Evolutionary conservation across 2,329 filamentous ascomycete species (phyloP), one percentile per base, ranked within the genome.

Genomic region (Verticillium nonalfalfae): DNA sequence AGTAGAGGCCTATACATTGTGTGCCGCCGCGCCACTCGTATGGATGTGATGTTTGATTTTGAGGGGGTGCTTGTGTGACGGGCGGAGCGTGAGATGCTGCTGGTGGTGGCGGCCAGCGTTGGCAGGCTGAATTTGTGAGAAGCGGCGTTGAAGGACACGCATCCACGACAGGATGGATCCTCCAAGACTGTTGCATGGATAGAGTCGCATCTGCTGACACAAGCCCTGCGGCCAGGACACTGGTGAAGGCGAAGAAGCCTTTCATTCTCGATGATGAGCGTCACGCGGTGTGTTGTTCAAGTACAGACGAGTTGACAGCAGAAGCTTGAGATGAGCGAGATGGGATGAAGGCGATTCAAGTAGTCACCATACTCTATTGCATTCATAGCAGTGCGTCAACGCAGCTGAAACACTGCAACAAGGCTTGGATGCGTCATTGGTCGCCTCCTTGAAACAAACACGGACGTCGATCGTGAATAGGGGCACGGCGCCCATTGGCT

Each of bases 1-100:
- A 79, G 66, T 63, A 64, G 14, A 13, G 33, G 11, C 58, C 64
- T 1, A 56, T 58, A 34, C 64, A 65, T 4, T 58, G 58, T 14
- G 62, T 61, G 5, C 63, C 63, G 1, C 64, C 64, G 2, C 59
- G 60, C 64, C 64, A 65, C 18, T 56, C 59, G 3, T n/a, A 2
- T n/a, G 54, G 33, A 26, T 34, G 11, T 15, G 5, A 31, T n/a
- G 26, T 56, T 34, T 34, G 26, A 7, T 56, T 50, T 50, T 21
- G n/a, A 3, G 11, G n/a, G 1, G n/a, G 18, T 26, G n/a, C 7
- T 26, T 21, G 26, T 26, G 26, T 4, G 26, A 26, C 26, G 26
- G 45, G 45, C 1, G n/a, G n/a, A 18, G 7, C 18, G 18, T 26
- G 5, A 21, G 7, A 18, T 50, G 18, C n/a, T 50, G 45, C 11